Evolutionary conservation across 306 rosid genomes (phyloP).

Genomic region (Fragaria nilgerrensis): DNA sequence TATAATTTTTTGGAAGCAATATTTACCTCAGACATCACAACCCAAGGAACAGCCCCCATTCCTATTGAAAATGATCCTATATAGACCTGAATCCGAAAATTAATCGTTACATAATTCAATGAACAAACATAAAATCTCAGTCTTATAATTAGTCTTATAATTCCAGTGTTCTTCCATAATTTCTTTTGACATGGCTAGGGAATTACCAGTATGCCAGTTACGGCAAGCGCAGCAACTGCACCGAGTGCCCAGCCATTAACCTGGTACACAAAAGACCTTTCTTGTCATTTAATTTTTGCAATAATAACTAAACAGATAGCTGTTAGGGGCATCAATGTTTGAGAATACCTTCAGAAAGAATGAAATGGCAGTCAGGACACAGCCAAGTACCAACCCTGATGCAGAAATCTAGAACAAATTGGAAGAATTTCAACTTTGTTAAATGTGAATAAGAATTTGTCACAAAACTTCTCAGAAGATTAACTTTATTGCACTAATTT

Average conservation of each 20-base stretch:
- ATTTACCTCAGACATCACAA: slow-evolving; percentile 91
- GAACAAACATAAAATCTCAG: slow-evolving; percentile 4
- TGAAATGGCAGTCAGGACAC: slow-evolving; percentile 53
- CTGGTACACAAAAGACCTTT: slow-evolving; percentile 37
- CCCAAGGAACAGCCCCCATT: slow-evolving; percentile 98
- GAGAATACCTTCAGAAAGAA: slow-evolving; percentile 71
- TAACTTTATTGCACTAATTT: background rate
- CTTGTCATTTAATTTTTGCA: slow-evolving; percentile 7
- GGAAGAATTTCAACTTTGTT: slow-evolving; percentile 12
- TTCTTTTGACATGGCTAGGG: slow-evolving; percentile 1
- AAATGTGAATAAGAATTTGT: background rate
- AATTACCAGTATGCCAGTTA: slow-evolving; percentile 69
- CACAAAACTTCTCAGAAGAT: background rate
- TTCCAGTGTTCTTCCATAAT: background rate
- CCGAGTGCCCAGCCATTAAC: slow-evolving; percentile 43
- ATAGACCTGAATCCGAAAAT: slow-evolving; percentile 49
- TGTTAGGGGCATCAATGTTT: slow-evolving; percentile 1
- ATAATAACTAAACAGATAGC: slow-evolving; percentile 4
- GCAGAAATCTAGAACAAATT: slow-evolving; percentile 51
- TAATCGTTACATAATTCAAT: background rate
- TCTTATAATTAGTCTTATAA: slow-evolving; percentile 20
- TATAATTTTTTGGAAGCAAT: background rate
- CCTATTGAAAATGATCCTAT: slow-evolving; percentile 77
- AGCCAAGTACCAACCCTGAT: slow-evolving; percentile 67
- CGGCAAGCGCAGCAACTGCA: slow-evolving; percentile 62